Percentiles rank a stretch among this genome's conserved stretches.
phyloP scores from a whole-genome alignment of 2,329 filamentous ascomycete species.

The Aspergillus felis region DNA sequence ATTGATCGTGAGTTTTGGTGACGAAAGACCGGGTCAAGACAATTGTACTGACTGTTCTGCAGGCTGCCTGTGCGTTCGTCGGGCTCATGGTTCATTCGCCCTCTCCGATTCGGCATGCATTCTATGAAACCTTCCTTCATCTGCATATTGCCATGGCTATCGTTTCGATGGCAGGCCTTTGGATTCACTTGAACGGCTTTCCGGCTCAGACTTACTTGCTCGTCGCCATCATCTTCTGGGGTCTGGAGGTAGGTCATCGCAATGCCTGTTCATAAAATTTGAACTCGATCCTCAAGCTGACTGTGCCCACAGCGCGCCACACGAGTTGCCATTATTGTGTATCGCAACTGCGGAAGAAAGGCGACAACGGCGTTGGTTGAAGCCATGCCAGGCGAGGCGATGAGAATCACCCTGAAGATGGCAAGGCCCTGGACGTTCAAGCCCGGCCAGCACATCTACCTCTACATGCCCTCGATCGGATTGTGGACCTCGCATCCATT shows the following conservation, averaged over 20 bases:
- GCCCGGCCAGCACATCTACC: constrained; percentile 70
- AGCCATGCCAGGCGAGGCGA: constrained; percentile 64
- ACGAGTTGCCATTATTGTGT: constrained; percentile 61
- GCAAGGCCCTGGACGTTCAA: constrained; percentile 63
- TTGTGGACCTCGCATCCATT: constrained; percentile 75
- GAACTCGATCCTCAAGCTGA: constrained; percentile 5
- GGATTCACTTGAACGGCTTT: constrained; percentile 69
- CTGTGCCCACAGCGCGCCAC: constrained; percentile 44
- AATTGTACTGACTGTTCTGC: constrained; percentile 9
- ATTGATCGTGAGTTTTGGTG: constrained; percentile 37
- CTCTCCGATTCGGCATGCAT: constrained; percentile 83
- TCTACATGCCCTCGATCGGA: constrained; percentile 64
- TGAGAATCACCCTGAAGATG: constrained; percentile 66
- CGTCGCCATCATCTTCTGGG: constrained; percentile 73
- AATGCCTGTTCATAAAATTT: neutral
- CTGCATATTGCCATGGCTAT: constrained; percentile 74
- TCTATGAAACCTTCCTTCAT: constrained; percentile 95
- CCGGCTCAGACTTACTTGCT: constrained; percentile 72
- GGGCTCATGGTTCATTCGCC: constrained; percentile 66
- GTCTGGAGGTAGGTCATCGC: constrained; percentile 50
- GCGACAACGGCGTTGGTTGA: constrained; percentile 65
- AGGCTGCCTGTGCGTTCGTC: constrained; percentile 54
- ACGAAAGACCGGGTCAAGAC: neutral
- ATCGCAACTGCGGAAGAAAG: constrained; percentile 57
- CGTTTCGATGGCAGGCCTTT: constrained; percentile 66